phyloP scores from a whole-genome alignment of 2,329 filamentous ascomycete species.

The Gaeumannomyces sp. region DNA sequence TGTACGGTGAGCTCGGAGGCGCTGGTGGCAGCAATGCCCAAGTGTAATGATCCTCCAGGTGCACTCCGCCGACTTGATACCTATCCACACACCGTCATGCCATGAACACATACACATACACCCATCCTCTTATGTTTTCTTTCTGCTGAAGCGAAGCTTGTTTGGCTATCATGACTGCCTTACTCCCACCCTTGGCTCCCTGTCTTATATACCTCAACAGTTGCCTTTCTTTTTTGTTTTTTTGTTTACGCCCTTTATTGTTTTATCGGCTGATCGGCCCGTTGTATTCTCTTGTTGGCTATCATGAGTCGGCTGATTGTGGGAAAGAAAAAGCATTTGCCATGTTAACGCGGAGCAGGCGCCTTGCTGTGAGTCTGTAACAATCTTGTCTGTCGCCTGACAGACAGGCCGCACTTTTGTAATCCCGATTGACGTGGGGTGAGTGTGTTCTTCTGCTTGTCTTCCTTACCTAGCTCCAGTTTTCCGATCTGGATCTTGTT shows the following conservation, averaged over 20 bases:
- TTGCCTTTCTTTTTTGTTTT: neutral
- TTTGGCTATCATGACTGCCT: neutral
- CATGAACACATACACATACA: neutral
- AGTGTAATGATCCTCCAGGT: neutral
- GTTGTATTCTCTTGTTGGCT: neutral
- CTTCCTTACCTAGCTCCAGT: neutral
- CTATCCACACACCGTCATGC: too few species aligned
- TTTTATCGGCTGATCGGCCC: neutral
- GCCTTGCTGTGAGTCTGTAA: neutral
- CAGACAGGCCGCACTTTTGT: neutral
- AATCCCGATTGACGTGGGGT: neutral
- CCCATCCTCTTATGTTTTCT: neutral
- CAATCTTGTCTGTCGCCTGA: neutral
- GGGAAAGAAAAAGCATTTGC: neutral
- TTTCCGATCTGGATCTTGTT: neutral
- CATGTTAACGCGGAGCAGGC: neutral
- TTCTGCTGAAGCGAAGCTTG: neutral
- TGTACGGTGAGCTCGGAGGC: slow-evolving; percentile 33
- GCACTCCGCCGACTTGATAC: neutral
- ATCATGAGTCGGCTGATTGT: neutral
- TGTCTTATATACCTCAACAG: neutral
- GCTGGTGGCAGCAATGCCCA: neutral
- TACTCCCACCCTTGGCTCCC: neutral
- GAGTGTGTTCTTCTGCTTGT: neutral
- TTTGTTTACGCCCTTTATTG: too few species aligned